These are phyloP conservation scores for Hepatocystis sp. DNA, from an alignment of 169 alveolate genomes.

Conservation along the genomic window DNA sequence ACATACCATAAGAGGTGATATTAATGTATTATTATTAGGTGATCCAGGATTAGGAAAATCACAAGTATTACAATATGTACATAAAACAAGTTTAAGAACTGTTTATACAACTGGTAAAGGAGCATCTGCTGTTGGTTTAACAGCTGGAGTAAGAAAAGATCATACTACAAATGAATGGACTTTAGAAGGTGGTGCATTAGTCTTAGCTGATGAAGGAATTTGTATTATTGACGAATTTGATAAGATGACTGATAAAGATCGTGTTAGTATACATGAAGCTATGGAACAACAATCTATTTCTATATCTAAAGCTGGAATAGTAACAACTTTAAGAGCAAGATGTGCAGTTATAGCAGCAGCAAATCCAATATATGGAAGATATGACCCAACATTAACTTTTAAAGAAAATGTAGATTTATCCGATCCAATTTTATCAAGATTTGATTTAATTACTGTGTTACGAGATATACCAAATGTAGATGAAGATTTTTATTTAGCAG, in stretches of 20 bases:
- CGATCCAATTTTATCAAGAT: constrained; percentile 99
- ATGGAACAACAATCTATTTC: constrained; percentile 99
- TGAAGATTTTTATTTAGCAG: constrained; percentile 96
- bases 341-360: constrained; percentile 99
- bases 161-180: constrained; percentile 98
- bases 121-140: constrained; percentile 99
- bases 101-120: constrained; percentile 99
- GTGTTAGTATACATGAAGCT: constrained; percentile 99
- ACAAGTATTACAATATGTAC: constrained; percentile 98
- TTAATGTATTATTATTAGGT: constrained; percentile 94
- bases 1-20: constrained; percentile 98
- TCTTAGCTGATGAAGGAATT: constrained; percentile 99
- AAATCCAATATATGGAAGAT: constrained; percentile 97
- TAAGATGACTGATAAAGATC: constrained; percentile 99
- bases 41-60: constrained; percentile 99
- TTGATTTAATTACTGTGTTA: constrained; percentile 98
- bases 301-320: constrained; percentile 99
- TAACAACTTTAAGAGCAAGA: constrained; percentile 97
- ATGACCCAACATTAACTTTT: constrained; percentile 97
- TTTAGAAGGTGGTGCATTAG: constrained; percentile 99
- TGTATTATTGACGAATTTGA: constrained; percentile 99
- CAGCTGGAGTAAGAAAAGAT: constrained; percentile 98
- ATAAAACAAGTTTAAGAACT: constrained; percentile 96
- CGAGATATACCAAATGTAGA: constrained; percentile 97
- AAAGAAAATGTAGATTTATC: constrained; percentile 99